Evolutionary conservation across 192 early-diverging fungal species (phyloP), one percentile per base, ranked within the genome.

Genomic region (Backusella psychrophila): DNA sequence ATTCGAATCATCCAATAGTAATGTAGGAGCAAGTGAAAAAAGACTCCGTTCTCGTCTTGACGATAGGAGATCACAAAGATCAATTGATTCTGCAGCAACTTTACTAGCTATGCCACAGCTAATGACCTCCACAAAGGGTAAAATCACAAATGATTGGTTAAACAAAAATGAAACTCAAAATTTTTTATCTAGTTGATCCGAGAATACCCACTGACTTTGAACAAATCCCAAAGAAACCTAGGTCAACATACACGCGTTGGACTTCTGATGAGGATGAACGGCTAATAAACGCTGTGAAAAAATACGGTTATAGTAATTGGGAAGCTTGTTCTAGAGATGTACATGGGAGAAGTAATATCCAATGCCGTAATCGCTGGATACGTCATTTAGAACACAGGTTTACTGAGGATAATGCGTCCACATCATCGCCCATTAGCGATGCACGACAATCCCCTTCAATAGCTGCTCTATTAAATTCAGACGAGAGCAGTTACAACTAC

Each of bases 301-400:
- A 77, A 63, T 70, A 80, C 8, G 80, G 86, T 14, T 71, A 68
- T 12, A 76, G 77, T 35, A 78, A 83, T 6, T 87, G 86, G 86
- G 82, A 85, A 31, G 66, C 66, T 17, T 72, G 85, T 31, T 80
- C 86, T 9, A 26, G 38, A n/a, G 69, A 75, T 17, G 74, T 87
- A 9, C 84, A 78, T 7, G 76, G 80, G 46, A 65, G 82, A 46
- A 87, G 49, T 39, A 73, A 83, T 67, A 80, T 84, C 9, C 86
- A 87, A 72, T 87, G 86, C 41, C 74, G 86, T 15, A 84, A 87
- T 53, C 78, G 86, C 3, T 87, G 86, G 86, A 77, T 67, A 41
- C 66, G 66, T 19, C 67, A 71, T 42, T 56, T 46, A 9, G 67
- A 73, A 23, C 72, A 59, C 17, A n/a, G 46, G 15, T 36, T 46